Base-by-base conservation (phyloP, 2,329 filamentous ascomycete species). In the Nigrograna mackinnonii region DNA sequence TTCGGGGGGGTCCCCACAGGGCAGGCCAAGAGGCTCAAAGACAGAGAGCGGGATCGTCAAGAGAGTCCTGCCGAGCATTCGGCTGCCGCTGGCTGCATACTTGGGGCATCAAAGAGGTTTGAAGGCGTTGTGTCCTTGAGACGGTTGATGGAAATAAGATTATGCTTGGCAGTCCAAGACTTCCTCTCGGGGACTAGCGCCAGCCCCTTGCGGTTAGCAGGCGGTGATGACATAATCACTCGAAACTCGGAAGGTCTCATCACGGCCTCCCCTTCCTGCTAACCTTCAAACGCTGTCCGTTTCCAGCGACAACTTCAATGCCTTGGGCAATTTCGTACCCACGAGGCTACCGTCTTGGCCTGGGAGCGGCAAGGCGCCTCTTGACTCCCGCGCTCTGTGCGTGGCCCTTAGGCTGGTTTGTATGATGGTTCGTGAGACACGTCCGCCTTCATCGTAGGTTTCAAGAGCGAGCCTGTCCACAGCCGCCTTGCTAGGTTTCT, bases 361-460 rank as follows among this genome's bases (percentile, higher is more conserved):
- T 63, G 53, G 58, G 56, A 52, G 41, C 39, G 31, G 43, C 39
- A 51, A 46, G 54, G 58, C 56, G 51, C 51, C 46, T 62, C 50
- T 48, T 42, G 49, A 47, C 43, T 44, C 55, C 45, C 43, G 55
- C 42, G 56, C 48, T 45, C 61, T 46, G 58, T 65, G 59, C 58
- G 43, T 43, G 40, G 35, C 47, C 53, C 50, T 52, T 50, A 51
- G 50, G 49, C 50, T 52, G 50, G 54, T 59, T 43, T 54, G 49
- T 55, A 51, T 43, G 47, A 55, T 50, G 37, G 52, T 50, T 55
- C 53, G 52, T 69, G 67, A 68, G 65, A 69, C 67, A 57, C 51
- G 51, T 52, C 50, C 57, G 57, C 65, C 66, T 60, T 69, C 65
- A 69, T 64, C 56, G 51, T 55, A 44, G 52, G 67, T 69, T 69